Percentiles rank a stretch among this genome's conserved stretches.
phyloP scores from a whole-genome alignment of 768 basidiomycete species.

The Trichaptum fuscoviolaceum region DNA sequence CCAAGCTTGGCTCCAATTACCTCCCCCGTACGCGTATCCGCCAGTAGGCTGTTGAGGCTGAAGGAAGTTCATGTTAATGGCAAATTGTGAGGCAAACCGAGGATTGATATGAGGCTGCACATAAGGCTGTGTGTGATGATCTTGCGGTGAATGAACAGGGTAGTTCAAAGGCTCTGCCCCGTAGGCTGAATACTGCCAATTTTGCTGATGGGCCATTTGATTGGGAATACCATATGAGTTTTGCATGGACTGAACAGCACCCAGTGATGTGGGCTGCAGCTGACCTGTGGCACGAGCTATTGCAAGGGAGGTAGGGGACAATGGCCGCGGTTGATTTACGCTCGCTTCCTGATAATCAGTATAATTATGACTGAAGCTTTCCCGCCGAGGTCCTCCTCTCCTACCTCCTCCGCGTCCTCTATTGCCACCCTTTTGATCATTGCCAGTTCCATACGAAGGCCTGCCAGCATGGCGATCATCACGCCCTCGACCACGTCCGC shows the following conservation, averaged over 20 bases:
- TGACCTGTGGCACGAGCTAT: constrained; percentile 44
- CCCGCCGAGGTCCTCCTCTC: constrained; percentile 21
- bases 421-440: constrained; percentile 16
- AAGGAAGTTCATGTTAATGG: constrained; percentile 35
- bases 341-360: constrained; percentile 11
- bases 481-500: constrained; percentile 32
- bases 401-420: constrained; percentile 23
- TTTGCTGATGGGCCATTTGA: constrained; percentile 1
- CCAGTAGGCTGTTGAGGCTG: constrained; percentile 16
- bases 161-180: constrained; percentile 4
- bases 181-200: constrained; percentile 12
- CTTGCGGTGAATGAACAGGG: constrained; percentile 6
- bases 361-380: constrained; percentile 25
- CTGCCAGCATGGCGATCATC: constrained; percentile 5
- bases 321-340: constrained; percentile 18
- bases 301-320: constrained; percentile 42
- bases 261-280: constrained; percentile 15
- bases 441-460: not conserved
- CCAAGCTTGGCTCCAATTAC: not conserved
- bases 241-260: constrained; percentile 13
- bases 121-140: constrained; percentile 19
- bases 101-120: constrained; percentile 87
- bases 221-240: not conserved
- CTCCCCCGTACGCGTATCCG: constrained; percentile 5
- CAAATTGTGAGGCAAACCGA: constrained; percentile 65